Evolutionary conservation across 1,139 yeast species (phyloP), one percentile per base, ranked within the genome.

Genomic region (Scheffersomyces stambukii): DNA sequence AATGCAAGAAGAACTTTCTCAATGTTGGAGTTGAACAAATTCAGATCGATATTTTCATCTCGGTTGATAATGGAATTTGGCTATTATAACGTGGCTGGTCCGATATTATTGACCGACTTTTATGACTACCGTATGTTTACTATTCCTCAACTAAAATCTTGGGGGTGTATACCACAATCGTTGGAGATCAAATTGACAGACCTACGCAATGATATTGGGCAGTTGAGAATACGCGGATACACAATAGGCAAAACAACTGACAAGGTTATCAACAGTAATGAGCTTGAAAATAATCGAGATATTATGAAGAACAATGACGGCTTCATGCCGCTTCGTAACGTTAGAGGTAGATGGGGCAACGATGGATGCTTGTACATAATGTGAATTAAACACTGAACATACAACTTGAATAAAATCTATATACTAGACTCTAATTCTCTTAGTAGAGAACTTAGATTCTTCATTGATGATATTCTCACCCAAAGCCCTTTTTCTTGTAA

Each of bases 291-390:
- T n/a, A n/a, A n/a, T n/a, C n/a, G n/a, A n/a, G n/a, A n/a, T n/a
- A 37, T 40, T 30, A 32, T 55, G 20, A 27, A 57, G 45, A 28
- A 48, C 36, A 67, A 70, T 13, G 83, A 79, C 33, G 83, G 85
- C 5, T 78, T 80, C 61, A 74, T 76, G 73, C 73, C 75, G 2
- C 51, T 80, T 7, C 67, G 70, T 1, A 56, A 45, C 23, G 45
- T 77, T 2, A 48, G 45, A 21, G 89, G 85, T 0, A 60, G 62
- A 25, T 80, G 81, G 70, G 91, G 88, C 8, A 62, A 55, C 25
- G 93, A 82, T 52, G 89, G 91, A 1, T 81, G 91, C 46, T 70
- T 81, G 41, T 82, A 77, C 46, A 61, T 64, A 34, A 12, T 28
- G 24, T 30, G 32, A 31, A 37, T 21, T 19, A 24, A 14, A 19